phyloP scores from a whole-genome alignment of 2,329 filamentous ascomycete genomes.

The Blumeria hordei region DNA sequence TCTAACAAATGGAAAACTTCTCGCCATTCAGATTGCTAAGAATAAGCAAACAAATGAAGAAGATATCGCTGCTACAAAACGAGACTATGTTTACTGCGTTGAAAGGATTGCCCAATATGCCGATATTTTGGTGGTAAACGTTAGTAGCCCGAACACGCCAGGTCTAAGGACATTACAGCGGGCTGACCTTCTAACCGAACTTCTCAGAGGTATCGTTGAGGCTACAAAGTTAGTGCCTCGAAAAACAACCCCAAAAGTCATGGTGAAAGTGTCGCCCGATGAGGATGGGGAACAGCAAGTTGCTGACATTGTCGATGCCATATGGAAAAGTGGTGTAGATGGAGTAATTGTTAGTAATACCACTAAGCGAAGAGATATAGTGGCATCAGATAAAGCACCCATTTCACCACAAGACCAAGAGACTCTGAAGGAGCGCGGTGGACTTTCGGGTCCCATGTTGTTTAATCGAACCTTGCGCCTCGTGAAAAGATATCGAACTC shows the following conservation, averaged over 20 bases:
- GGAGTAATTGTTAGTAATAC: slow-evolving; percentile 96
- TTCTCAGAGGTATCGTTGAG: slow-evolving; percentile 60
- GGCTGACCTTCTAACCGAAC: slow-evolving; percentile 54
- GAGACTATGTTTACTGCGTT: slow-evolving; percentile 78
- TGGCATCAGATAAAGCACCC: slow-evolving; percentile 40
- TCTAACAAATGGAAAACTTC: slow-evolving; percentile 47
- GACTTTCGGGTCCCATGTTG: slow-evolving; percentile 76
- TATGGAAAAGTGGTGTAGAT: slow-evolving; percentile 66
- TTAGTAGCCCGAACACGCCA: slow-evolving; percentile 88
- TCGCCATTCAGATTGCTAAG: slow-evolving; percentile 89
- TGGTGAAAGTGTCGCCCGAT: slow-evolving; percentile 96
- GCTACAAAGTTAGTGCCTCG: slow-evolving; percentile 47
- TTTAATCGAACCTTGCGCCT: slow-evolving; percentile 58
- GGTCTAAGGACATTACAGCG: slow-evolving; percentile 73
- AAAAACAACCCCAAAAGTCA: slow-evolving; percentile 53
- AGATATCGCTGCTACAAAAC: slow-evolving; percentile 59
- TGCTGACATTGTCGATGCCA: slow-evolving; percentile 65
- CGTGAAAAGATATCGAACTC: slow-evolving; percentile 53
- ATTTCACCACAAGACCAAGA: slow-evolving; percentile 42
- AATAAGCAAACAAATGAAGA: slow-evolving; percentile 77
- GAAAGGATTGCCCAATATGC: slow-evolving; percentile 63
- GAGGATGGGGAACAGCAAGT: slow-evolving; percentile 73
- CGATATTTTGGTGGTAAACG: slow-evolving; percentile 93
- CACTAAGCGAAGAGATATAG: slow-evolving; percentile 54
- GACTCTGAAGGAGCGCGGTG: slow-evolving; percentile 53